Evolutionary conservation across 106 monocot species (phyloP).

Genomic region (Dactylorhiza incarnata): DNA sequence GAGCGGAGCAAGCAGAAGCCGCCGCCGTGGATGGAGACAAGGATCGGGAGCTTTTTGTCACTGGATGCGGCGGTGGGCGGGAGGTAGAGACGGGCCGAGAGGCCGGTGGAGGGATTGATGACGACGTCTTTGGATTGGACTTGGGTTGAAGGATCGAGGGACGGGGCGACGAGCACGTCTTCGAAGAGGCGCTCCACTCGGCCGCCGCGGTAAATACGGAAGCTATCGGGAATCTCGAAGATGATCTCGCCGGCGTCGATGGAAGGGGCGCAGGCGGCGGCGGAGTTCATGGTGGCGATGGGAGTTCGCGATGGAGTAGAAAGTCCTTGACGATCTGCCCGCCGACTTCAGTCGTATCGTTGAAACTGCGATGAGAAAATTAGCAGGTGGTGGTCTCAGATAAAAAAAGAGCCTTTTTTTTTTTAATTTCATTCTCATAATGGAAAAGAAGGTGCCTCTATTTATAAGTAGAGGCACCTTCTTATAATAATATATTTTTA

Average conservation of each 20-base stretch:
- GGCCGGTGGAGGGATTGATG: conserved; percentile 5
- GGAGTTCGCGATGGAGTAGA: too few relatives aligned
- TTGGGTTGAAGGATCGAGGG: neutral
- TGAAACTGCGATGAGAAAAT: too few relatives aligned
- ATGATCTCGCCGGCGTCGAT: neutral
- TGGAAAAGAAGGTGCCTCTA: too few relatives aligned
- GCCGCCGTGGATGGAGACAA: neutral
- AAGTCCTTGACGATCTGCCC: too few relatives aligned
- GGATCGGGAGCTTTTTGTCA: neutral
- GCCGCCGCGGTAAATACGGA: conserved; percentile 15
- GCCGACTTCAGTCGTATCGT: too few relatives aligned
- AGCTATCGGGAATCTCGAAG: neutral
- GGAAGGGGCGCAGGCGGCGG: neutral
- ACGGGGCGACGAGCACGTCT: neutral
- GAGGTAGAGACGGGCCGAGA: conserved; percentile 16
- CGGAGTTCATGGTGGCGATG: neutral
- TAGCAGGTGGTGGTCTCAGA: too few relatives aligned
- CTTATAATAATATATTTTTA: too few relatives aligned
- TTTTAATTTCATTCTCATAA: too few relatives aligned
- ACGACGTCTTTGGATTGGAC: conserved; percentile 11
- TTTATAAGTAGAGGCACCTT: too few relatives aligned
- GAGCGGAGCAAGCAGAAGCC: neutral
- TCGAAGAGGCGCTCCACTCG: conserved; percentile 7
- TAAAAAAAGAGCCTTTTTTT: too few relatives aligned
- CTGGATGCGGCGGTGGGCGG: neutral